Evolutionary conservation across 1,284 basidiomycete species (phyloP), one percentile per base, ranked within the genome.

Genomic region (Rhodotorula sp.): DNA sequence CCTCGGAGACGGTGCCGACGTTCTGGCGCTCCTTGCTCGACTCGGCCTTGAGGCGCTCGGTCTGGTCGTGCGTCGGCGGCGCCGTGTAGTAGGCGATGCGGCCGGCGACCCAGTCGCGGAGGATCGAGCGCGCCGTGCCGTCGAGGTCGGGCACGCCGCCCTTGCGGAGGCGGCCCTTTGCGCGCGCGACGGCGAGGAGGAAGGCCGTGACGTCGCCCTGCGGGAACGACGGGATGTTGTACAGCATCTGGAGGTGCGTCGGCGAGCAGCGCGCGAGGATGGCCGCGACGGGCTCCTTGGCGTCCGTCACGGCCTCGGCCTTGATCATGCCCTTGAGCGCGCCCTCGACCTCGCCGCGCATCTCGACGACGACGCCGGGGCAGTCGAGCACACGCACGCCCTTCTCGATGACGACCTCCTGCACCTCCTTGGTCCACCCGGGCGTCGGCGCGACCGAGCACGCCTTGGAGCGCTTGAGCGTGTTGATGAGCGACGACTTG

Each of bases 101-200:
- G 78, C 97, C 93, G 74, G 92, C 88, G 80, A 98, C 98, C 95
- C 96, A 98, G 81, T 99, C 96, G 60, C 86, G 88, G 7, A 99
- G 82, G n/a, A 98, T 86, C 21, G 90, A 88, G 45, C 92, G 88
- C 0, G 94, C 93, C 0, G 92, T 87, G 0, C 89, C 86, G 59
- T 91, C 88, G 25, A 96, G 81, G 81, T 98, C 94, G 0, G 96
- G 94, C 4, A 93, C 90, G 67, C 95, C 96, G 46, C 95, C 95
- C 85, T 93, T 95, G 64, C 91, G 85, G 8, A 97, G 84, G 54
- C 91, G 86, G 14, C 96, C 96, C n/a, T 88, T 88, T 45, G 86
- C 89, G 56, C 97, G 85, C 0, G 95, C 92, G 50, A 97, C 82
- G 87, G 95, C 93, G 46, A 96, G 93, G 59, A 98, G 82, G 81